Conservation (phyloP, 805 yeast species). For the Candida coleopterorum region DNA sequence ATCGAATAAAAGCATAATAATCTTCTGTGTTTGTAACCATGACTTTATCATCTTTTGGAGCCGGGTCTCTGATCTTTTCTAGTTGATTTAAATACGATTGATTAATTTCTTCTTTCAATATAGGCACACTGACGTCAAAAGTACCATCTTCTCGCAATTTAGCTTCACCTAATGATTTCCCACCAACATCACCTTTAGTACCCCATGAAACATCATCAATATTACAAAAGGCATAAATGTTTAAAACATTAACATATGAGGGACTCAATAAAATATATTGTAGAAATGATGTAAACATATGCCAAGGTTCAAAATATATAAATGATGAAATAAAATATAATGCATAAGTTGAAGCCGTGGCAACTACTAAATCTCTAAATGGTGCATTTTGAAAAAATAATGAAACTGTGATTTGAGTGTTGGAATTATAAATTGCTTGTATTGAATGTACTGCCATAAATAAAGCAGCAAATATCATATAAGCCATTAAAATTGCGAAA, state of each 20-base stretch:
- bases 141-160: slow-evolving; percentile 51
- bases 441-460: slow-evolving; percentile 53
- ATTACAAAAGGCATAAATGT: slow-evolving; percentile 66
- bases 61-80: slow-evolving; percentile 45
- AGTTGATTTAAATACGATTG: slow-evolving; percentile 49
- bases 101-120: slow-evolving; percentile 49
- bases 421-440: slow-evolving; percentile 26
- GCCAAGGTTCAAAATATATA: slow-evolving; percentile 64
- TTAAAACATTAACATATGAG: slow-evolving; percentile 51
- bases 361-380: slow-evolving; percentile 50
- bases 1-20: slow-evolving; percentile 41
- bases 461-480: slow-evolving; percentile 54
- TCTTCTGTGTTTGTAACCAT: slow-evolving; percentile 35
- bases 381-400: slow-evolving; percentile 43
- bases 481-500: slow-evolving; percentile 58
- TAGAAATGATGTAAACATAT: slow-evolving; percentile 50
- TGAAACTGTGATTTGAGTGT: slow-evolving; percentile 39
- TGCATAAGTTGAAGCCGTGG: slow-evolving; percentile 57
- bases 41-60: slow-evolving; percentile 23
- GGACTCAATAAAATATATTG: slow-evolving; percentile 51
- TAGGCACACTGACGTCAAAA: slow-evolving; percentile 49
- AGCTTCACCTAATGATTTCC: slow-evolving; percentile 51
- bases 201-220: slow-evolving; percentile 75
- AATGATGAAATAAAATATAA: slow-evolving; percentile 56
- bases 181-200: slow-evolving; percentile 64